Conservation (phyloP, 1,284 basidiomycete genomes). For the Ustilago lituana region DNA sequence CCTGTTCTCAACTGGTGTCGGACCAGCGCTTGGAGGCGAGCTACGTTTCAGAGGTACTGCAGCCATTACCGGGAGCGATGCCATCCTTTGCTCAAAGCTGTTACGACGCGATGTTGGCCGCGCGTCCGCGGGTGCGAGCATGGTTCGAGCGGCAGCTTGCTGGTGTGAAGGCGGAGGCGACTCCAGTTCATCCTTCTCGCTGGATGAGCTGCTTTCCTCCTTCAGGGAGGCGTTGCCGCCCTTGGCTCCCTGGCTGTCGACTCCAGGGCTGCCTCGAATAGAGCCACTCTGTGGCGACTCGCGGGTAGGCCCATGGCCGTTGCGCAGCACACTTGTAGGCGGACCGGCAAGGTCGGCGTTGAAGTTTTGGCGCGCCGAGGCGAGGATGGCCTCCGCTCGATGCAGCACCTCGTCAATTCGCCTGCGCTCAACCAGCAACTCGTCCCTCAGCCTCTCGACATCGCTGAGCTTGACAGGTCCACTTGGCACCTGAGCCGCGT, state of each 20-base stretch:
- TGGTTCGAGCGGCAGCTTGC: slow-evolving; percentile 4
- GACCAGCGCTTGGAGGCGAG: slow-evolving; percentile 24
- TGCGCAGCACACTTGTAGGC: slow-evolving; percentile 19
- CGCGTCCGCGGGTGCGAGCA: slow-evolving; percentile 12
- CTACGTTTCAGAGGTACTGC: slow-evolving; percentile 51
- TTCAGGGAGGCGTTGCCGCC: slow-evolving; percentile 8
- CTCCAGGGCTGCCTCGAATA: slow-evolving; percentile 22
- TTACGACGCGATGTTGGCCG: slow-evolving; percentile 36
- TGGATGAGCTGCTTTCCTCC: slow-evolving; percentile 38
- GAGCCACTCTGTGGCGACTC: slow-evolving; percentile 23
- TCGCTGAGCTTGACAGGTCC: slow-evolving; percentile 39
- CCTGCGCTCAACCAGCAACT: slow-evolving; percentile 55
- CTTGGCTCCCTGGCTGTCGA: not conserved
- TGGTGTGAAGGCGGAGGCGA: slow-evolving; percentile 36
- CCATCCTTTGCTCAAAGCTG: slow-evolving; percentile 57
- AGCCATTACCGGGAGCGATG: slow-evolving; percentile 44
- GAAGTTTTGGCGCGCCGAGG: slow-evolving; percentile 29
- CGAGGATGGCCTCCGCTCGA: slow-evolving; percentile 54
- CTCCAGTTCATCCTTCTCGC: slow-evolving; percentile 47
- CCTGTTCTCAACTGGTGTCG: slow-evolving; percentile 10
- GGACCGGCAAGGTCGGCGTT: slow-evolving; percentile 12
- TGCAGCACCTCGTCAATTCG: slow-evolving; percentile 56
- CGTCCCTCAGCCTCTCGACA: slow-evolving; percentile 56
- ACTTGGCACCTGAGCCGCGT: slow-evolving; percentile 4
- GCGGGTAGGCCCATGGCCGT: slow-evolving; percentile 19